Conservation (phyloP, 129 eudicot genomes). For the Erigeron canadensis region DNA sequence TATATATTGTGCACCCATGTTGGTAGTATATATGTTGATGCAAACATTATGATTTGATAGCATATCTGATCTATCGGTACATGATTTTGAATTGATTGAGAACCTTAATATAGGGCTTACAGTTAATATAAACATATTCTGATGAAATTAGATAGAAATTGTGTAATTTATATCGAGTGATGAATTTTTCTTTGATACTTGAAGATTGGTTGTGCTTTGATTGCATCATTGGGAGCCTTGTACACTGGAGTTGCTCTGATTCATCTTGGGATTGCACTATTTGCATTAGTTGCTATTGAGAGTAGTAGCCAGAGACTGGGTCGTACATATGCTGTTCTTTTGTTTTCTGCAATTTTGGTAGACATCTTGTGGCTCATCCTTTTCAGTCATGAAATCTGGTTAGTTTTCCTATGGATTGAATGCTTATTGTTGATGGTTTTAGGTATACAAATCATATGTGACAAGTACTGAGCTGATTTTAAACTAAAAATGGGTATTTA, state of each 20-base stretch:
- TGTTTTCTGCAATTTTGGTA: conserved; percentile 57
- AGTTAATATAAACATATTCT: conserved; percentile 3
- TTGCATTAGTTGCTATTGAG: conserved; percentile 86
- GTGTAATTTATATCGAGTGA: conserved; percentile 14
- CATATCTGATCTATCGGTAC: conserved; percentile 4
- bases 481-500: background rate
- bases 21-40: conserved; percentile 3
- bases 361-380: conserved; percentile 77
- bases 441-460: background rate
- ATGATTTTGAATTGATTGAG: conserved; percentile 5
- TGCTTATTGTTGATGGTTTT: background rate
- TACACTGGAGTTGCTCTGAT: conserved; percentile 73
- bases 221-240: conserved; percentile 91
- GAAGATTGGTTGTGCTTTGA: conserved; percentile 89
- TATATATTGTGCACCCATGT: background rate
- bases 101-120: background rate
- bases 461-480: background rate
- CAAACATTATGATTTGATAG: background rate
- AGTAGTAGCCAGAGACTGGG: conserved; percentile 92
- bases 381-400: conserved; percentile 74
- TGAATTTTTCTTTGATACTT: conserved; percentile 25
- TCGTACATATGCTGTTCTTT: conserved; percentile 76
- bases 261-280: conserved; percentile 68
- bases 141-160: background rate
- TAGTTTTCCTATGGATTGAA: conserved; percentile 10